phyloP scores from a whole-genome alignment of 1,139 yeast genomes.

The Arxiozyma slooffiae region DNA sequence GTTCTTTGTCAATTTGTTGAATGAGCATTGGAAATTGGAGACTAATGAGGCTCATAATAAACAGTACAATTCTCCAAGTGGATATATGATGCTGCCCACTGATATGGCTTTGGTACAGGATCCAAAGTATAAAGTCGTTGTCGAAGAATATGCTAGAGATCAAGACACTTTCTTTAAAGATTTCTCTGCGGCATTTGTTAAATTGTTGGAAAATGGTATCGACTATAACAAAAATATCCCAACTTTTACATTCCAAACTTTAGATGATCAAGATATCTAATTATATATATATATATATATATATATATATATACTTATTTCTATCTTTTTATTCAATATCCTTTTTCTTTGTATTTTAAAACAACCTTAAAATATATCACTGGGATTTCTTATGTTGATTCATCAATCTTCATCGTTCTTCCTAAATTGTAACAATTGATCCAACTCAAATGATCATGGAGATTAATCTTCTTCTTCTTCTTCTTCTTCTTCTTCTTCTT shows the following conservation, averaged over 20 bases:
- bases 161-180: slow-evolving; percentile 61
- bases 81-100: slow-evolving; percentile 84
- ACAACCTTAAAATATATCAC: no score
- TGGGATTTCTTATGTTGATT: no score
- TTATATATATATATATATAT: background rate
- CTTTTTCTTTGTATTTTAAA: background rate
- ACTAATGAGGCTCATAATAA: slow-evolving; percentile 61
- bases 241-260: slow-evolving; percentile 50
- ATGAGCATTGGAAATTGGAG: slow-evolving; percentile 66
- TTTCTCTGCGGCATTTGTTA: slow-evolving; percentile 59
- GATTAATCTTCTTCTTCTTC: slow-evolving; percentile 52
- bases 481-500: no score
- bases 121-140: slow-evolving; percentile 54
- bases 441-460: slow-evolving; percentile 77
- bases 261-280: slow-evolving; percentile 49
- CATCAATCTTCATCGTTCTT: background rate
- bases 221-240: slow-evolving; percentile 42
- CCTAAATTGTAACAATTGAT: slow-evolving; percentile 38
- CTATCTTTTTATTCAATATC: background rate
- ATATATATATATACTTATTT: background rate
- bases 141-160: slow-evolving; percentile 62
- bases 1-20: slow-evolving; percentile 56
- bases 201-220: slow-evolving; percentile 67
- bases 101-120: slow-evolving; percentile 69
- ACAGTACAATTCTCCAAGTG: slow-evolving; percentile 68